phyloP scores from a whole-genome alignment of 2,329 filamentous ascomycete genomes.

The Diaporthe longicolla region DNA sequence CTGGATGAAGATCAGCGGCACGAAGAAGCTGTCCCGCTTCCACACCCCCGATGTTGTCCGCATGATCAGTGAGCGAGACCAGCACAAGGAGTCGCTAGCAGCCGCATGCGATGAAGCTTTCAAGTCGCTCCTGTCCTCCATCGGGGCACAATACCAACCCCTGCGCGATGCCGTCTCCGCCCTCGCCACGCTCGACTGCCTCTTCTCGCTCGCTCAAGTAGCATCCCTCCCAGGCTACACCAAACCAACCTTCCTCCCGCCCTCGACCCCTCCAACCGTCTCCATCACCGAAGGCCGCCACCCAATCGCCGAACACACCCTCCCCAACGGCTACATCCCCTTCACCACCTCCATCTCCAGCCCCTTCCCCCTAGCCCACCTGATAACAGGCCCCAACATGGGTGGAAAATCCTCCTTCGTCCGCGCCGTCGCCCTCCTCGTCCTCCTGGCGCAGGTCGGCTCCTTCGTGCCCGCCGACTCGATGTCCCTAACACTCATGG shows the following conservation, averaged over 20 bases:
- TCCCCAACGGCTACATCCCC: constrained; percentile 90
- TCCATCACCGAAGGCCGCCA: constrained; percentile 83
- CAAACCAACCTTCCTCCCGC: constrained; percentile 77
- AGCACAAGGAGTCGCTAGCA: constrained; percentile 93
- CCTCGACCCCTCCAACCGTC: constrained; percentile 76
- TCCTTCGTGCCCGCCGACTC: constrained; percentile 89
- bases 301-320: constrained; percentile 93
- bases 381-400: constrained; percentile 99
- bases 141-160: constrained; percentile 88
- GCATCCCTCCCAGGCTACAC: constrained; percentile 90
- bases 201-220: constrained; percentile 87
- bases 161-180: constrained; percentile 90
- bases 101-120: constrained; percentile 93
- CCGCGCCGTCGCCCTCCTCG: constrained; percentile 89
- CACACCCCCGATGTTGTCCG: constrained; percentile 92
- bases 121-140: constrained; percentile 76
- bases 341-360: constrained; percentile 84
- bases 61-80: constrained; percentile 88
- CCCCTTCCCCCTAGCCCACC: constrained; percentile 77
- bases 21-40: constrained; percentile 92
- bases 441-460: constrained; percentile 94
- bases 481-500: constrained; percentile 83
- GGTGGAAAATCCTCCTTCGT: constrained; percentile 99
- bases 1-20: constrained; percentile 95
- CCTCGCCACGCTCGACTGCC: constrained; percentile 89